phyloP scores from a whole-genome alignment of 345 rosid species.

The Salix caprea region DNA sequence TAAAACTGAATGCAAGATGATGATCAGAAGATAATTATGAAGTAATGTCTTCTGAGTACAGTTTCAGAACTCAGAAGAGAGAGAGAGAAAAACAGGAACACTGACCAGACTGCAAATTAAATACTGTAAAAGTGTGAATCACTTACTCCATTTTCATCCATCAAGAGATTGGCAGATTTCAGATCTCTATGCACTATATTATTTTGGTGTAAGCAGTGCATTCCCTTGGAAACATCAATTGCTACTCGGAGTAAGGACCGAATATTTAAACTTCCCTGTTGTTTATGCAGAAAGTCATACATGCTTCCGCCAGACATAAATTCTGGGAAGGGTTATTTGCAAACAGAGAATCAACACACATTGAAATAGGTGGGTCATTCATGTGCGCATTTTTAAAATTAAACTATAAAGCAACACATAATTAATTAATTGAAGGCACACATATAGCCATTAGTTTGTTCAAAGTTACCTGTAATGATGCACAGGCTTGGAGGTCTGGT shows the following conservation, averaged over 20 bases:
- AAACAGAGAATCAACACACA: not conserved
- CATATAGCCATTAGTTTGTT: not conserved
- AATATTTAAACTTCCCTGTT: slow-evolving; percentile 44
- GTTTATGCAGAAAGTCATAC: slow-evolving; percentile 55
- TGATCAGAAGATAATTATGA: not conserved
- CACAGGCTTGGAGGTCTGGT: slow-evolving; percentile 52
- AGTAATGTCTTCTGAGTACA: not conserved
- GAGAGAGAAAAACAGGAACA: not conserved
- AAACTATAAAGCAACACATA: not conserved
- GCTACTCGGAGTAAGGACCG: slow-evolving; percentile 55
- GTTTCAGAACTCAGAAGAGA: not conserved
- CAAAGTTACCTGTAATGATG: slow-evolving; percentile 52
- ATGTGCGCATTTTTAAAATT: not conserved
- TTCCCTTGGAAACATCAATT: slow-evolving; percentile 60
- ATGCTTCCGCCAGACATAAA: slow-evolving; percentile 71
- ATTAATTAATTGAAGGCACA: not conserved
- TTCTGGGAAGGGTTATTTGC: slow-evolving; percentile 32
- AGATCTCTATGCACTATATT: slow-evolving; percentile 52
- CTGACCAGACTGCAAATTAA: not conserved
- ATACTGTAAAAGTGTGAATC: slow-evolving; percentile 3
- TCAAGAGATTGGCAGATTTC: slow-evolving; percentile 69
- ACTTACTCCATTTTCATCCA: slow-evolving; percentile 66
- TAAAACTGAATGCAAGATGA: not conserved
- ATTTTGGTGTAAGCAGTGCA: slow-evolving; percentile 65
- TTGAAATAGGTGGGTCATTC: not conserved